Percentiles rank a stretch among this genome's conserved stretches.
These are phyloP conservation scores for Paraphaeosphaeria sporulosa DNA, from an alignment of 2,329 filamentous ascomycete genomes.

Conservation along the genomic window DNA sequence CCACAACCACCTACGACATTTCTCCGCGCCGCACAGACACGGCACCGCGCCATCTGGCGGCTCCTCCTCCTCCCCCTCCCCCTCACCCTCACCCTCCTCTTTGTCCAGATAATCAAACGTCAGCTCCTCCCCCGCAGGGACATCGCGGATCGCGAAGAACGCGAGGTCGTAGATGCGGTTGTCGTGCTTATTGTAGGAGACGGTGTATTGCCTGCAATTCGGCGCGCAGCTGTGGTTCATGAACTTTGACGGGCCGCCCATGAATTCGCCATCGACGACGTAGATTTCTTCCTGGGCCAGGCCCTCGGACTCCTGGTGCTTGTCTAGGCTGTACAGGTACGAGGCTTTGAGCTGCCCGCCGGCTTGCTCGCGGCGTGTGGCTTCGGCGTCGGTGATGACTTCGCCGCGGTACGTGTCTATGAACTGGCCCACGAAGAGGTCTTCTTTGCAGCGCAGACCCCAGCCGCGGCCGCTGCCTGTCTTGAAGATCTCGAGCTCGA, in stretches of 20 bases:
- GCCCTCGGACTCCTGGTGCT: slow-evolving; percentile 71
- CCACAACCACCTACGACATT: slow-evolving; percentile 76
- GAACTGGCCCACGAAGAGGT: slow-evolving; percentile 76
- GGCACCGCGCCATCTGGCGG: slow-evolving; percentile 50
- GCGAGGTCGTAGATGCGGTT: slow-evolving; percentile 78
- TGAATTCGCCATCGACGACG: slow-evolving; percentile 72
- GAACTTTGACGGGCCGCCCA: slow-evolving; percentile 80
- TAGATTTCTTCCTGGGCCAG: slow-evolving; percentile 54
- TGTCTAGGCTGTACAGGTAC: slow-evolving; percentile 76
- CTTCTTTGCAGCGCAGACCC: slow-evolving; percentile 72
- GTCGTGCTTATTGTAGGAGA: slow-evolving; percentile 79
- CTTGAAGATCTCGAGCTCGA: slow-evolving; percentile 79
- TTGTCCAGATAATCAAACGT: slow-evolving; percentile 83
- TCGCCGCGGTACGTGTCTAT: slow-evolving; percentile 80
- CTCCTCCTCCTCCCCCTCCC: neutral
- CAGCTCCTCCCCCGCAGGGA: slow-evolving; percentile 71
- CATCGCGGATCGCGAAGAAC: slow-evolving; percentile 74
- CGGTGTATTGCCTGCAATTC: slow-evolving; percentile 80
- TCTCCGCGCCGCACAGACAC: slow-evolving; percentile 67
- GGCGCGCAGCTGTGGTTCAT: slow-evolving; percentile 85
- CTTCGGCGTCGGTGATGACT: slow-evolving; percentile 62
- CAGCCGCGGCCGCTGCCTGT: slow-evolving; percentile 74
- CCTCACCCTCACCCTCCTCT: slow-evolving; percentile 52
- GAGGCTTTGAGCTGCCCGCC: slow-evolving; percentile 63
- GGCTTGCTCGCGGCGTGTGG: slow-evolving; percentile 68